A percentile compares a stretch with the other conserved stretches of the same genome.
Conservation (phyloP, 1,284 basidiomycete species). For the Trametes hirsuta region DNA sequence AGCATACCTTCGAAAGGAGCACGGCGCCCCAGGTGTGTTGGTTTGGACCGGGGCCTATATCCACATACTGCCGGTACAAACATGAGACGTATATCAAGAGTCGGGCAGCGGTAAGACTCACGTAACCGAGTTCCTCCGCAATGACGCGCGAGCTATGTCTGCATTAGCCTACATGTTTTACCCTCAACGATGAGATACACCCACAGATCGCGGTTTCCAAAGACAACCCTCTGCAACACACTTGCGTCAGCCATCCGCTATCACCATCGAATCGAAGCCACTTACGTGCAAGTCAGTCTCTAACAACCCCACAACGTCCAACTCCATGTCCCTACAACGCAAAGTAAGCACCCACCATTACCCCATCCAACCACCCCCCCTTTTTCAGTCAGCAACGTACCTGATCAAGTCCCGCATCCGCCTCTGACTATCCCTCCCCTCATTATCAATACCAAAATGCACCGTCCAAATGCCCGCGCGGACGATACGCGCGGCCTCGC, state of each 20-base stretch:
- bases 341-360: neutral
- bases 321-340: constrained; percentile 71
- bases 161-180: constrained; percentile 6
- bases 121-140: constrained; percentile 83
- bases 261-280: constrained; percentile 14
- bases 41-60: constrained; percentile 87
- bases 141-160: constrained; percentile 68
- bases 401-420: constrained; percentile 75
- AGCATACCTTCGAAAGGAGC: constrained; percentile 74
- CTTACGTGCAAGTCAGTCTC: constrained; percentile 88
- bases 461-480: constrained; percentile 95
- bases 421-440: constrained; percentile 82
- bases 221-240: constrained; percentile 70
- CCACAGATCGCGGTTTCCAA: constrained; percentile 88
- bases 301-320: constrained; percentile 82
- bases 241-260: neutral
- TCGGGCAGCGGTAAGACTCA: constrained; percentile 39
- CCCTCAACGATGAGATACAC: constrained; percentile 30
- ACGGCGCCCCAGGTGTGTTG: constrained; percentile 92
- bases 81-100: constrained; percentile 9
- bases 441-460: constrained; percentile 87
- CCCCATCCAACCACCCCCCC: neutral
- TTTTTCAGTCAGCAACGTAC: constrained; percentile 38
- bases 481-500: constrained; percentile 69
- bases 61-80: constrained; percentile 56